Base-by-base conservation (phyloP, 176 grass and related monocot species). In the Cenchrus fungigraminus region DNA sequence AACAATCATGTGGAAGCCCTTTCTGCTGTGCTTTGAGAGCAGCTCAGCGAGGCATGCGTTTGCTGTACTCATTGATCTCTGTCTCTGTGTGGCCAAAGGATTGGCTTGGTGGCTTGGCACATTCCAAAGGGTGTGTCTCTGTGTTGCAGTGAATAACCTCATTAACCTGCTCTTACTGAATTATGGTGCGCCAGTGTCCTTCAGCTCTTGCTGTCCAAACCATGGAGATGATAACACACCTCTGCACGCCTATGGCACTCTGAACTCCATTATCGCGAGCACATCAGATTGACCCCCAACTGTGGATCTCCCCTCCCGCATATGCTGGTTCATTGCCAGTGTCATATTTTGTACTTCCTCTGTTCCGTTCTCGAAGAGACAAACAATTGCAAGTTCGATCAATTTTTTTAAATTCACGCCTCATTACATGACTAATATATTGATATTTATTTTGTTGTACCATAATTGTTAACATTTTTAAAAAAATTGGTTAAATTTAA, bases 1-100 rank as follows among this genome's bases (percentile, higher is more conserved):
- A 73, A 83, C 58, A 73, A 44, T 87, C 89, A 84, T 84, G 81
- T 88, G 71, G 64, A 76, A 71, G 76, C 42, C 70, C 82, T 68
- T 84, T 82, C 28, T 20, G 85, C 71, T 67, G 68, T 81, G 81
- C 85, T 84, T 11, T 64, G 70, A 87, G 61, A 91, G 69, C 61
- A 74, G 61, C 20, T 25, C 16, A 69, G 44, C 29, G 68, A 37
- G 53, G 89, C 81, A 73, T 87, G 85, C 87, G 81, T 76, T 81
- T 81, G 77, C 43, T 14, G 56, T 22, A 81, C 82, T 89, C 70
- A 85, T 85, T 68, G 59, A 61, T 16, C 19, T 6, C 19, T 6
- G 10, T 12, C 37, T 40, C 37, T 53, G 78, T 51, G 47, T 81
- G 45, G 5, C 7, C 43, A 79, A 89, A 84, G 20, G 74, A 46